These are phyloP conservation scores for Naematelia aurantialba DNA, from an alignment of 768 basidiomycete species.

Conservation along the genomic window DNA sequence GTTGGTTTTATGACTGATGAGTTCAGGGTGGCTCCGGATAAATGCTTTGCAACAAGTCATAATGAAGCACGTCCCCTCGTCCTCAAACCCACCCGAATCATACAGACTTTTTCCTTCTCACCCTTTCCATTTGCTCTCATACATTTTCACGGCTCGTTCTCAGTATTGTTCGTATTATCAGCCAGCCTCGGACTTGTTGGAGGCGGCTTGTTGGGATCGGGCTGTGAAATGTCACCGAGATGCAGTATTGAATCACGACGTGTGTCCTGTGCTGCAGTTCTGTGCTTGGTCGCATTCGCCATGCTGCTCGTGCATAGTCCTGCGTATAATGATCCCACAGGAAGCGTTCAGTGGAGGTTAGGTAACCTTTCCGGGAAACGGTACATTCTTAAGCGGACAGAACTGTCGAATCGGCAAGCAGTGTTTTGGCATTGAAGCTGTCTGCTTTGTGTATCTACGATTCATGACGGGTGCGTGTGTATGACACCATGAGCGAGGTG, in stretches of 20 bases:
- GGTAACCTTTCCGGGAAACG: no score
- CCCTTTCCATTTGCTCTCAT: slow-evolving; percentile 6
- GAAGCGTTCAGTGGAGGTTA: no score
- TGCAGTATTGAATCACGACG: slow-evolving; percentile 14
- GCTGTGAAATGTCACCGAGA: slow-evolving; percentile 11
- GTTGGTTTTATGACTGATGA: slow-evolving; percentile 3
- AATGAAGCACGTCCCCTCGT: slow-evolving; percentile 7
- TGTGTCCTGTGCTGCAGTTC: background rate
- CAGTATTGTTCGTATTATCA: background rate
- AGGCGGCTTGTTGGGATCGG: slow-evolving; percentile 9
- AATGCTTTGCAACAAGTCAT: slow-evolving; percentile 22
- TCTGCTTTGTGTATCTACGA: background rate
- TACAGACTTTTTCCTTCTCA: background rate
- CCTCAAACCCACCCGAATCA: slow-evolving; percentile 4
- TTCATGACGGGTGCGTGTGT: no score
- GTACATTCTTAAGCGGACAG: no score
- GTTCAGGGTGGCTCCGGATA: slow-evolving; percentile 47
- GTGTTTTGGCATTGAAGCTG: no score
- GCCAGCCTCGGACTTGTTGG: background rate
- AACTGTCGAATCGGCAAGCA: no score
- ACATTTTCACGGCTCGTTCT: slow-evolving; percentile 12
- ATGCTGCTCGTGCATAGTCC: no score
- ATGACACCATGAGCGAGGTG: background rate
- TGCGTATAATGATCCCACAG: no score
- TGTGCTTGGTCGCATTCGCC: no score